Evolutionary conservation across 2,329 filamentous ascomycete species (phyloP), one percentile per base, ranked within the genome.

Genomic region (Grosmannia huntii): DNA sequence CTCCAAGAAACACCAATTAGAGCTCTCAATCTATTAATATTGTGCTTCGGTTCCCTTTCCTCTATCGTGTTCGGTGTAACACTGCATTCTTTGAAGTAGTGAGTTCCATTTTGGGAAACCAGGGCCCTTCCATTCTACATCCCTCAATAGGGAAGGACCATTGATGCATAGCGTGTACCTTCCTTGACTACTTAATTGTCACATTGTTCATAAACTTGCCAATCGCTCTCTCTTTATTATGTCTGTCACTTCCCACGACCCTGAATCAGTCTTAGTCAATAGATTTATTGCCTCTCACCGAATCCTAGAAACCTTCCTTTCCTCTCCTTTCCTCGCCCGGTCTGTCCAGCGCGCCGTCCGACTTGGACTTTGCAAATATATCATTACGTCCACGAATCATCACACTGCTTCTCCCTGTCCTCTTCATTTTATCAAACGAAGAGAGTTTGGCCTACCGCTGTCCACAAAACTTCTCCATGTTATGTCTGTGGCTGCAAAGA

Each of bases 301-400:
- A 25, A 36, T 48, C 56, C 56, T 57, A 57, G 46, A 51, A 51
- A 19, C n/a, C 33, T 36, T 52, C 33, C 25, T 50, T 50, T 28
- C 16, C 19, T 36, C 28, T 10, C 28, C 31, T n/a, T 36, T 25
- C 51, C 31, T 23, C 19, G 4, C 19, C 25, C 21, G 31, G 41
- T 23, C 27, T 23, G 5, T 44, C 52, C 21, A n/a, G 6, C 36
- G 52, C 33, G 21, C n/a, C 31, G 14, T 16, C 21, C 36, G 23
- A 16, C n/a, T 41, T 25, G 23, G 23, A 16, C n/a, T 41, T 25
- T 19, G 12, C 12, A 54, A 19, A 11, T 41, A 54, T 54, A 54
- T 54, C 33, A 23, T 54, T 54, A 54, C 52, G 23, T 27, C 5
- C 21, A 38, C 12, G 16, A 23, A 9, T 50, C 3, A 12, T 25